A percentile compares a stretch with the other conserved stretches of the same genome.
These are phyloP conservation scores for Hippophae tibetana DNA, from an alignment of 306 rosid species.

Conservation along the genomic window DNA sequence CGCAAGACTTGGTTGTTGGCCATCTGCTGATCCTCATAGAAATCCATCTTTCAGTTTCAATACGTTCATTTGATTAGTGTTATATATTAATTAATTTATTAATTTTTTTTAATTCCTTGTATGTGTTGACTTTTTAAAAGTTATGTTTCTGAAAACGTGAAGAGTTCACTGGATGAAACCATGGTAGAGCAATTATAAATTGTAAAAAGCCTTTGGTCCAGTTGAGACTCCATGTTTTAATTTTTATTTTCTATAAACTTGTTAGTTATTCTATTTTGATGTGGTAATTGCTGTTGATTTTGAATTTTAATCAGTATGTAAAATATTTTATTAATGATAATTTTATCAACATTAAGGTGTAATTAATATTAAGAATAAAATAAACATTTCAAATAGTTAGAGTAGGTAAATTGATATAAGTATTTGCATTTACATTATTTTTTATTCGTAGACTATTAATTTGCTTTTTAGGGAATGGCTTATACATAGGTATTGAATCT, in stretches of 20 bases:
- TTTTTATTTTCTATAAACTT: not conserved
- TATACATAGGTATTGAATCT: too few species aligned
- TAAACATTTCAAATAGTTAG: too few species aligned
- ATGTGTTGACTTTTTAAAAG: not conserved
- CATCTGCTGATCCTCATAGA: slow-evolving; percentile 18
- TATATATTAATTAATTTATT: not conserved
- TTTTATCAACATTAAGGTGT: too few species aligned
- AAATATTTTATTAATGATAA: too few species aligned
- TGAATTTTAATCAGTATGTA: too few species aligned
- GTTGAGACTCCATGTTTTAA: not conserved
- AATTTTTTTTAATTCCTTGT: not conserved
- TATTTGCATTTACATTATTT: too few species aligned
- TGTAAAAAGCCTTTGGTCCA: not conserved
- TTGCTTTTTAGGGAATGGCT: too few species aligned
- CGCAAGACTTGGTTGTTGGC: slow-evolving; percentile 14
- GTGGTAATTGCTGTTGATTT: too few species aligned
- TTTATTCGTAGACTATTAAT: too few species aligned
- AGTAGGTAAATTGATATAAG: too few species aligned
- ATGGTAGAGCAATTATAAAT: not conserved
- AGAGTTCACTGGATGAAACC: not conserved
- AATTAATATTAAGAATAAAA: too few species aligned
- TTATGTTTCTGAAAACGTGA: not conserved
- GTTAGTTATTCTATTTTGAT: too few species aligned
- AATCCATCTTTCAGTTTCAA: slow-evolving; percentile 23
- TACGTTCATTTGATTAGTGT: not conserved